phyloP scores from a whole-genome alignment of 1,139 yeast genomes.

The Kurtzmaniella natalensis region DNA sequence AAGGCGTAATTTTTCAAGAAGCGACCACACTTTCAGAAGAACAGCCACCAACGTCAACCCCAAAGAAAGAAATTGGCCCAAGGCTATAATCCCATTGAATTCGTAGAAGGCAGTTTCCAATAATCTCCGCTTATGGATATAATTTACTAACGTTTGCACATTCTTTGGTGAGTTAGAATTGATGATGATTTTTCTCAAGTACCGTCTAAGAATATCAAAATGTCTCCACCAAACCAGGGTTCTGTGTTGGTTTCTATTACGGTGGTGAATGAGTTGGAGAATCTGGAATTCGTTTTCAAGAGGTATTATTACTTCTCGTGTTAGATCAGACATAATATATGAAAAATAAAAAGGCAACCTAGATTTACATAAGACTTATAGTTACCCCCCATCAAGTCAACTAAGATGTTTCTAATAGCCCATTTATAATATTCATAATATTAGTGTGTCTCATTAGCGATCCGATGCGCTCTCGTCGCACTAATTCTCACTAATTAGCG shows the following conservation, averaged over 20 bases:
- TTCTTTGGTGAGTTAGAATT: constrained; percentile 16
- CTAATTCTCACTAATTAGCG: too few relatives aligned
- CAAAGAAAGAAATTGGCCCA: constrained; percentile 73
- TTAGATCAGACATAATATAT: too few relatives aligned
- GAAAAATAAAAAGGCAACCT: too few relatives aligned
- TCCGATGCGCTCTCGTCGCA: too few relatives aligned
- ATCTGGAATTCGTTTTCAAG: constrained; percentile 48
- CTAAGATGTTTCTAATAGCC: too few relatives aligned
- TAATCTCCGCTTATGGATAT: constrained; percentile 18
- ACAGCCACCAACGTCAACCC: constrained; percentile 68
- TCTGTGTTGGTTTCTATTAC: constrained; percentile 77
- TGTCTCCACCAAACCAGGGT: constrained; percentile 73
- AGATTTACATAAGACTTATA: too few relatives aligned
- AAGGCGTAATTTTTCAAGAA: constrained; percentile 19
- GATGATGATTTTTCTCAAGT: constrained; percentile 38
- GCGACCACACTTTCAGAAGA: constrained; percentile 41
- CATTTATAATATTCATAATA: too few relatives aligned
- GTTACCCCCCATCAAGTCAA: too few relatives aligned
- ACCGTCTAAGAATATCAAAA: constrained; percentile 60
- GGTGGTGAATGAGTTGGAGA: constrained; percentile 58
- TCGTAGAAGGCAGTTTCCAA: constrained; percentile 52
- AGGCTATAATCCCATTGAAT: constrained; percentile 63
- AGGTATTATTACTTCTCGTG: too few relatives aligned
- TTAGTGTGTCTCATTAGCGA: too few relatives aligned
- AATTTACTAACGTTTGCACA: constrained; percentile 30